Percentiles rank a stretch among this genome's conserved stretches.
Conservation (phyloP, 2,329 filamentous ascomycete species). For the Paecilomyces niveus region DNA sequence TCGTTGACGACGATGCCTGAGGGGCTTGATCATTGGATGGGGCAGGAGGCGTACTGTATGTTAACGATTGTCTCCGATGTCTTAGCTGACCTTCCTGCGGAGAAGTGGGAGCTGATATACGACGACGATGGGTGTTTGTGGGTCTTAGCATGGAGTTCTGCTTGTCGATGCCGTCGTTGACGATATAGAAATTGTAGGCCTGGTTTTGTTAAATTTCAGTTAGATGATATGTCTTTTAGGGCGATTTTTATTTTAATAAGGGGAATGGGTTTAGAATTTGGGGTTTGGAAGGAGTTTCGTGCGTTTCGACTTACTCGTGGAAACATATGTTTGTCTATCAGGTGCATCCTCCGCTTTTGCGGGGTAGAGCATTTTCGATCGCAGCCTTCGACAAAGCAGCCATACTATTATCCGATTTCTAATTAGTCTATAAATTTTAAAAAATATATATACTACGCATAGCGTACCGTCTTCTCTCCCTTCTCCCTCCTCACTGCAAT, state of each 20-base stretch:
- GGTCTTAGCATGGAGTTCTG: slow-evolving; percentile 66
- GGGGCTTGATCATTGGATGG: neutral
- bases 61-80: slow-evolving; percentile 23
- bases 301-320: slow-evolving; percentile 49
- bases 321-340: slow-evolving; percentile 92
- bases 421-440: neutral
- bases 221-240: neutral
- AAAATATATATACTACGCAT: too few relatives aligned
- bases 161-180: slow-evolving; percentile 83
- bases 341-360: slow-evolving; percentile 76
- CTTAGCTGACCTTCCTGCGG: slow-evolving; percentile 27
- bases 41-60: slow-evolving; percentile 4
- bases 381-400: slow-evolving; percentile 84
- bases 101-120: slow-evolving; percentile 24
- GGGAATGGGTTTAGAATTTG: neutral
- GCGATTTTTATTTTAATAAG: neutral
- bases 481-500: slow-evolving; percentile 63
- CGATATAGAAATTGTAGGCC: slow-evolving; percentile 81
- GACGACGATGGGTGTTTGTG: slow-evolving; percentile 22
- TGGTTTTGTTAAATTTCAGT: slow-evolving; percentile 10
- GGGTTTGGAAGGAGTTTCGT: neutral
- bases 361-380: slow-evolving; percentile 76
- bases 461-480: slow-evolving; percentile 76
- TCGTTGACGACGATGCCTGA: neutral
- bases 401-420: slow-evolving; percentile 50